Evolutionary conservation across 78 protist genomes (phyloP).

Genomic region (Dictyostelium capitatum): DNA sequence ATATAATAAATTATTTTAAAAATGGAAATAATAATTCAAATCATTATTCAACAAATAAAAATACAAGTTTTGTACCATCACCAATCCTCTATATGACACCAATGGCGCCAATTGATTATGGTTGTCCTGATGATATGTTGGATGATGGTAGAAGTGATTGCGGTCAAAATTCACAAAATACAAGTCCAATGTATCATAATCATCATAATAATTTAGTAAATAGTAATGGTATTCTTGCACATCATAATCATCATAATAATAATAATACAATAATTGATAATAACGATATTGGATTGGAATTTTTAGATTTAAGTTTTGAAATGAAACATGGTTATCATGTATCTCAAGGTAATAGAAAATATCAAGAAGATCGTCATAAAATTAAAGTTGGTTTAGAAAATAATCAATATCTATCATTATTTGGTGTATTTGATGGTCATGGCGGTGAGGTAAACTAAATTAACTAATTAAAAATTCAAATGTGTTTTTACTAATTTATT

Average conservation of each 20-base stretch:
- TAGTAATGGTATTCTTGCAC: not conserved
- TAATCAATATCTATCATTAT: constrained; percentile 37
- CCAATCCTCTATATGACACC: constrained; percentile 76
- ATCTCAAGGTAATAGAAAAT: constrained; percentile 58
- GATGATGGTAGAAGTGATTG: constrained; percentile 46
- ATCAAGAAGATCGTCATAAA: constrained; percentile 64
- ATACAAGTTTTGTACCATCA: constrained; percentile 49
- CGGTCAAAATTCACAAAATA: not conserved
- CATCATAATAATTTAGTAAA: not conserved
- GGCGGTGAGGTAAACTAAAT: constrained; percentile 39
- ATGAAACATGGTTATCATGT: constrained; percentile 19
- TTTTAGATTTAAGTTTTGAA: constrained; percentile 17
- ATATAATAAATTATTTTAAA: constrained; percentile 61
- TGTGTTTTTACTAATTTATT: too few species aligned
- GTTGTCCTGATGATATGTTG: constrained; percentile 64
- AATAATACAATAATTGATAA: not conserved
- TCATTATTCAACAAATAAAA: not conserved
- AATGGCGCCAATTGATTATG: constrained; percentile 79
- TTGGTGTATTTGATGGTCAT: constrained; percentile 81
- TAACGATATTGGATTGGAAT: not conserved
- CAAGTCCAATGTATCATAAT: constrained; percentile 6
- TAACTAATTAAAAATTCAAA: too few species aligned
- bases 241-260: not conserved
- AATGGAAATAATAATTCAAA: constrained; percentile 33
- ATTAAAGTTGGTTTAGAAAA: constrained; percentile 35